Evolutionary conservation across 768 basidiomycete species (phyloP), one percentile per base, ranked within the genome.

Genomic region (Calvatia gigantea): DNA sequence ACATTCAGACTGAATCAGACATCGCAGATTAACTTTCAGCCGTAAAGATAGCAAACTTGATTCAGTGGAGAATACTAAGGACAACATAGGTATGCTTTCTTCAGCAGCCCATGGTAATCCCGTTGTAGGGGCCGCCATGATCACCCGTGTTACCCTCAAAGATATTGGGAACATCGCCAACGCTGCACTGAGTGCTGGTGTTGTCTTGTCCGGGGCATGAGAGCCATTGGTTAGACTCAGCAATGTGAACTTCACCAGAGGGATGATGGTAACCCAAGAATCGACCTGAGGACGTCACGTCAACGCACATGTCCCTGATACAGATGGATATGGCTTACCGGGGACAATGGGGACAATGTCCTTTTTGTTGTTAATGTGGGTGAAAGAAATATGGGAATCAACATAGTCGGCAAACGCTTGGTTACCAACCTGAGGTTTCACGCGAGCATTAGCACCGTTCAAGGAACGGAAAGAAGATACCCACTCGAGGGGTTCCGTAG

Each of bases 251-350:
- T 55, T 79, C 78, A 6, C 76, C 75, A 0, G 65, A 56, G 2
- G 76, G 64, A 44, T 79, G 77, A 6, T 63, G 66, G 49, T 66
- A 80, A 17, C 65, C 75, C 51, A 77, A n/a, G 65, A 71, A 73
- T 42, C 62, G 64, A 2, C 74, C 78, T 11, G 83, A 83, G 6
- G 84, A 71, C 53, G 78, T 82, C 25, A 85, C 84, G 42, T 85
- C 68, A 29, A 73, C 54, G 60, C 2, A 28, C 15, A 33, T 47
- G 12, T n/a, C 6, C 37, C 35, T 51, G 49, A 32, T 37, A 27
- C 4, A 19, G 12, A 37, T 32, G 11, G 21, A 47, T 29, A 6
- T 25, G 23, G 12, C 38, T 2, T 28, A 62, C 70, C 69, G 15
- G 70, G 70, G n/a, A 72, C 31, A 33, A 66, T 70, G 23, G 69